Evolutionary conservation across 495 filamentous ascomycete genomes (phyloP).

Genomic region (Evansstolkia leycettana): DNA sequence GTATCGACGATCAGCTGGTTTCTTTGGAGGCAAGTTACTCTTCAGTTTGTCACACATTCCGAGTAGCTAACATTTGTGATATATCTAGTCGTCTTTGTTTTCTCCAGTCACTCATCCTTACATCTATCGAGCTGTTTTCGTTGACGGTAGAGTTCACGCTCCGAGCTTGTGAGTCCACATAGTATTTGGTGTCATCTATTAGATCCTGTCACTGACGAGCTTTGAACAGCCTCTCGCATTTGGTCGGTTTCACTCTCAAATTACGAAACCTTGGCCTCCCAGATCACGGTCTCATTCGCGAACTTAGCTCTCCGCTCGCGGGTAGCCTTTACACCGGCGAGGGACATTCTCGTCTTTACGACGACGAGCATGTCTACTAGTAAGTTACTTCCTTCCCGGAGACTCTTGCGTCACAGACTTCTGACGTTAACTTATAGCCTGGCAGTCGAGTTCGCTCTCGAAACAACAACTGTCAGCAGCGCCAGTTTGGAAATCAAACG

Average conservation of each 20-base stretch:
- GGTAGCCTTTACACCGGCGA: slow-evolving; percentile 87
- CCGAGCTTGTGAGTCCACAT: slow-evolving; percentile 61
- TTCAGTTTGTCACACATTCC: no score
- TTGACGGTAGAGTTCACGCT: slow-evolving; percentile 84
- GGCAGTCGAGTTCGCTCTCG: slow-evolving; percentile 72
- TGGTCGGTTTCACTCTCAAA: slow-evolving; percentile 88
- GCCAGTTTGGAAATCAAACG: slow-evolving; percentile 38
- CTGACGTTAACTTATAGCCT: slow-evolving; percentile 34
- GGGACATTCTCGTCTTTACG: slow-evolving; percentile 86
- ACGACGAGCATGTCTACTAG: slow-evolving; percentile 82
- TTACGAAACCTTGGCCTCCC: slow-evolving; percentile 83
- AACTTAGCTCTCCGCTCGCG: slow-evolving; percentile 77
- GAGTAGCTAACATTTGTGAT: slow-evolving; percentile 13
- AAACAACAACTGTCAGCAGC: slow-evolving; percentile 55
- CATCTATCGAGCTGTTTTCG: slow-evolving; percentile 86
- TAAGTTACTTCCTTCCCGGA: slow-evolving; percentile 23
- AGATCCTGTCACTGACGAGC: slow-evolving; percentile 3
- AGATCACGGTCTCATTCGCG: slow-evolving; percentile 87
- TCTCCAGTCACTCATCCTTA: slow-evolving; percentile 76
- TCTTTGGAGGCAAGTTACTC: slow-evolving; percentile 58
- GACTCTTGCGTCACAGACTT: background rate
- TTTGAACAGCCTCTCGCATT: slow-evolving; percentile 58
- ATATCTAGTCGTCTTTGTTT: slow-evolving; percentile 72
- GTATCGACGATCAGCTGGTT: slow-evolving; percentile 93
- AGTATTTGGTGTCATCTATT: background rate